These are phyloP conservation scores for Strobilomyces dryophilus DNA, from an alignment of 768 basidiomycete genomes.

Conservation along the genomic window DNA sequence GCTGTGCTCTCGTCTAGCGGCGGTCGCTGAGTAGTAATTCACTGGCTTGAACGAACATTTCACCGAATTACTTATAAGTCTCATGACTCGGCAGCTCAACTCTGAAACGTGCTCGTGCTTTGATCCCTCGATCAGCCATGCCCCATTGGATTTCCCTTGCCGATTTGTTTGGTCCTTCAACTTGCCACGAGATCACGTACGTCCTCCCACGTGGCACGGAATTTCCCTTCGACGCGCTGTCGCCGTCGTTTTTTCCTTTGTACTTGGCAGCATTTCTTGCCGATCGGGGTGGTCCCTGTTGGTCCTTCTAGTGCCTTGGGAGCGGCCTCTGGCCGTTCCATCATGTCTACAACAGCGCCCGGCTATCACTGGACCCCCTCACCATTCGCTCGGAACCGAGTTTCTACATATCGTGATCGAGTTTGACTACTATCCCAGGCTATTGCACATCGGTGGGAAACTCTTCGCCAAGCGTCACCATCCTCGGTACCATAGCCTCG, in stretches of 20 bases:
- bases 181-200: slow-evolving; percentile 1
- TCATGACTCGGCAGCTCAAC: neutral
- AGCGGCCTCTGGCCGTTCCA: neutral
- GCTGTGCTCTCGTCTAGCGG: slow-evolving; percentile 7
- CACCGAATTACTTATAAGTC: neutral
- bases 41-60: neutral
- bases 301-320: slow-evolving; percentile 1
- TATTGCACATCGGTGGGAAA: slow-evolving; percentile 26
- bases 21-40: slow-evolving; percentile 4
- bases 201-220: neutral
- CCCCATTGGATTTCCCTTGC: neutral
- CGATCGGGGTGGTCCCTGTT: slow-evolving; percentile 11
- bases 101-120: neutral
- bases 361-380: slow-evolving; percentile 2
- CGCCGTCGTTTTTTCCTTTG: slow-evolving; percentile 7
- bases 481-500: neutral
- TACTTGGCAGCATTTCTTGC: neutral
- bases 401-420: neutral
- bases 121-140: neutral
- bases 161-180: neutral
- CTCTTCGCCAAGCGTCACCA: neutral
- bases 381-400: slow-evolving; percentile 12
- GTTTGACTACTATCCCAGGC: no score
- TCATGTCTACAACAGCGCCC: neutral
- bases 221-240: slow-evolving; percentile 5